Base-by-base conservation (phyloP, 306 rosid species). In the Corylus americana region DNA sequence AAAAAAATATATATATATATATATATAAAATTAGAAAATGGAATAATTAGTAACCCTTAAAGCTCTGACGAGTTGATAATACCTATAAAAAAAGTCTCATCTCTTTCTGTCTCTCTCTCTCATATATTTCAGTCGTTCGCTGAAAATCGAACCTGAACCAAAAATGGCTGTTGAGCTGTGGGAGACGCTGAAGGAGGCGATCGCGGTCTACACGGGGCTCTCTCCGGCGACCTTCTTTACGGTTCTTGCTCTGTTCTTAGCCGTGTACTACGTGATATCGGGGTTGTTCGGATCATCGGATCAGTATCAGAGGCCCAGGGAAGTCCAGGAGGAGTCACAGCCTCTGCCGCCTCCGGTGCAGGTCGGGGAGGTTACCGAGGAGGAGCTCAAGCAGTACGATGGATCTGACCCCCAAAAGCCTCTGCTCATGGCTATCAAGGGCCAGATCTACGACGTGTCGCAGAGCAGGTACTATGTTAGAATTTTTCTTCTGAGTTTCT, bases 381-480 rank as follows among this genome's bases (percentile, higher is more conserved):
- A 95, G 1, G 97, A 92, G 13, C 85, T 95, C 63, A 87, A 86
- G 66, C 85, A 79, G 50, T 95, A 90, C 74, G 97, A 92, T 48
- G 98, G 98, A 61, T 39, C 94, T 55, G 95, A 92, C 73, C 35
- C 94, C 8, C 49, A 75, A 13, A 92, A 95, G 82, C 97, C 98
- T 20, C 74, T 95, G 71, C 98, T 95, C 68, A 92, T 95, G 97
- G 98, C 98, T 53, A 90, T 95, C 85, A 92, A 95, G 93, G 87
- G 96, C 54, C 97, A 92, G 98, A 95, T 95, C 98, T 95, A 95
- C 72, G 98, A 95, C 83, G 98, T 95, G 27, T 88, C 98, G 1
- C 97, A 85, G 79, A 83, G 98, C 97, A 92, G 98, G 98, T 92
- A 31, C 57, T 31, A 4, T 67, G 4, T 20, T n/a, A n/a, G 51